These are phyloP conservation scores for Sugiyamaella valdiviana DNA, from an alignment of 805 yeast genomes.

Conservation along the genomic window DNA sequence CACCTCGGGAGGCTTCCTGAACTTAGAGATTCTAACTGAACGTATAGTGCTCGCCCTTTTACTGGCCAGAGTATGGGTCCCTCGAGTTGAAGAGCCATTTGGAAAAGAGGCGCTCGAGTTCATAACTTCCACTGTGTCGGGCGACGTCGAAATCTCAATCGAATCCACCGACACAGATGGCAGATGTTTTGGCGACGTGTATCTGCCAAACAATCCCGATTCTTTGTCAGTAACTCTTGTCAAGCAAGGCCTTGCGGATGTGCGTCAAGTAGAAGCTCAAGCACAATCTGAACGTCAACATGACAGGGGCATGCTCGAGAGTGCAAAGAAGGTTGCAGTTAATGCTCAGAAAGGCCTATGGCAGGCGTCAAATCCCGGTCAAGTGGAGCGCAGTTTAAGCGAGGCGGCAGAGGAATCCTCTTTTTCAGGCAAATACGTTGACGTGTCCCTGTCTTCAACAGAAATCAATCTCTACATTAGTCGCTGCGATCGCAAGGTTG, in stretches of 20 bases:
- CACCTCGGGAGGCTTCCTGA: neutral
- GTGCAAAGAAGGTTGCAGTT: neutral
- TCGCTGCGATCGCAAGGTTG: no score
- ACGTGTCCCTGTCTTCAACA: no score
- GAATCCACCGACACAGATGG: neutral
- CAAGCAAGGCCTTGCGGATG: neutral
- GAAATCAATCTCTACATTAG: no score
- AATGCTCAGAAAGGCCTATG: neutral
- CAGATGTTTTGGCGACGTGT: neutral
- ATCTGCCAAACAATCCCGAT: neutral
- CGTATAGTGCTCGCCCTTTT: neutral
- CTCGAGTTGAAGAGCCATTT: neutral
- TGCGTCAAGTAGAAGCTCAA: neutral
- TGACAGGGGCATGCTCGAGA: neutral
- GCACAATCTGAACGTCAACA: no score
- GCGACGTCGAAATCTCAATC: neutral
- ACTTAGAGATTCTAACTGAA: neutral
- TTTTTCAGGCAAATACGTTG: no score
- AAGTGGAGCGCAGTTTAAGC: no score
- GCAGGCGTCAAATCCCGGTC: no score
- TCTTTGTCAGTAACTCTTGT: neutral
- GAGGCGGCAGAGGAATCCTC: no score
- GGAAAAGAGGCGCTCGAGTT: neutral
- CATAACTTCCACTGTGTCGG: neutral
- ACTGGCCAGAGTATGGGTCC: neutral